phyloP scores from a whole-genome alignment of 2,329 filamentous ascomycete genomes.

The Bisporella sp. region DNA sequence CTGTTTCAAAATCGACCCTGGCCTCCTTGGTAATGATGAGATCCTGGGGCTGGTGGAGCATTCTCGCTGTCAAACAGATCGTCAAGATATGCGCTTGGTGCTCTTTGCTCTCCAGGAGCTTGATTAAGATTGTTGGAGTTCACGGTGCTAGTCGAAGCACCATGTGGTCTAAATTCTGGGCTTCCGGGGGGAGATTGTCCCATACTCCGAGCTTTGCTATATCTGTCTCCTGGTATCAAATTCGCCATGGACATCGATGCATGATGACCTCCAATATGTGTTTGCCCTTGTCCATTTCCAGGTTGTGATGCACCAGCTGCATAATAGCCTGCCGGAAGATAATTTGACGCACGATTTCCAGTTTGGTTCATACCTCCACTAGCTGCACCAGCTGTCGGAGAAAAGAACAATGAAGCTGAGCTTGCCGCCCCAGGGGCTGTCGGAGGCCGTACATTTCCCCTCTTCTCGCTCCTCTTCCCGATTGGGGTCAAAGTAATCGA shows the following conservation, averaged over 20 bases:
- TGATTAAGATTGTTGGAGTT: conserved; percentile 43
- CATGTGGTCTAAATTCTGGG: conserved; percentile 40
- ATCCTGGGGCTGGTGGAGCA: conserved; percentile 6
- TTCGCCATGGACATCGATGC: conserved; percentile 53
- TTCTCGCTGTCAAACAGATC: conserved; percentile 66
- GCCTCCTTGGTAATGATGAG: no score
- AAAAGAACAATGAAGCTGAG: conserved; percentile 68
- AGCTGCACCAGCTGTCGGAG: conserved; percentile 69
- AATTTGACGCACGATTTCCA: conserved; percentile 64
- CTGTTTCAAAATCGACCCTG: no score
- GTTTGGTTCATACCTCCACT: conserved; percentile 44
- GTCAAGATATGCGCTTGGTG: conserved; percentile 84
- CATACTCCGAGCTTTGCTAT: conserved; percentile 38
- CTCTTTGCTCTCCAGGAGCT: conserved; percentile 51
- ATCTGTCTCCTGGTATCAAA: conserved; percentile 42
- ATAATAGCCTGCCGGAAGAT: conserved; percentile 88
- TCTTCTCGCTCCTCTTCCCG: conserved; percentile 18
- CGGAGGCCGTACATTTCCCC: conserved; percentile 29
- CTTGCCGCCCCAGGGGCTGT: conserved; percentile 23
- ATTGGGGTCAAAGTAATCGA: conserved; percentile 23
- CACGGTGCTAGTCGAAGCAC: conserved; percentile 56
- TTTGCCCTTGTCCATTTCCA: conserved; percentile 26
- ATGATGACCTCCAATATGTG: conserved; percentile 32
- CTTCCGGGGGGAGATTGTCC: conserved; percentile 49
- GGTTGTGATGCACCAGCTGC: conserved; percentile 47